Conservation (phyloP, 2,329 filamentous ascomycete species). For the Pseudogymnoascus sp. region DNA sequence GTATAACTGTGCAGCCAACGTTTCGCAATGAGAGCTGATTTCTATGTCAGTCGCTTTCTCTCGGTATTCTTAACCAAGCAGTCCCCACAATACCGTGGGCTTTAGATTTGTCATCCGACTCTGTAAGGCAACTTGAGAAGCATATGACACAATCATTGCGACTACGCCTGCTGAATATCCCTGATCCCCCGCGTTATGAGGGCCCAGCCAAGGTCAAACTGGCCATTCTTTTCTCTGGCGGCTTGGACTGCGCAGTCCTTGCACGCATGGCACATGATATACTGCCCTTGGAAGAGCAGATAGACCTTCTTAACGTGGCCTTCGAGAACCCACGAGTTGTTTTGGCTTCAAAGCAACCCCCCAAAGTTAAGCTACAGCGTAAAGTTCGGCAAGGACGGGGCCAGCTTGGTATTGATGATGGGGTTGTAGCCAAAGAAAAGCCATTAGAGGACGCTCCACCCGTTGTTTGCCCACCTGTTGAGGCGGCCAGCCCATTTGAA, state of each 20-base stretch:
- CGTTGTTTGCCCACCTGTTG: not conserved
- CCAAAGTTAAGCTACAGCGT: slow-evolving; percentile 20
- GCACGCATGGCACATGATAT: slow-evolving; percentile 74
- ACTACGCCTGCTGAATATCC: slow-evolving; percentile 57
- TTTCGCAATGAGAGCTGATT: slow-evolving; percentile 3
- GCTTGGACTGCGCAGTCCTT: slow-evolving; percentile 83
- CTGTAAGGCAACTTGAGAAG: slow-evolving; percentile 44
- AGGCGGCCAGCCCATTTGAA: slow-evolving; percentile 51
- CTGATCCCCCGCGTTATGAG: slow-evolving; percentile 39
- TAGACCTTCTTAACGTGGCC: slow-evolving; percentile 91
- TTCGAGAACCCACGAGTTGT: slow-evolving; percentile 85
- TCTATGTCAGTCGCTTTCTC: slow-evolving; percentile 11
- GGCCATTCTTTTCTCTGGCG: slow-evolving; percentile 86
- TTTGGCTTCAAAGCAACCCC: slow-evolving; percentile 39
- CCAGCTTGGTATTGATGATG: not conserved
- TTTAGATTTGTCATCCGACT: slow-evolving; percentile 35
- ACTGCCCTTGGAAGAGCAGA: slow-evolving; percentile 55
- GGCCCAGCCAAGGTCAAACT: slow-evolving; percentile 41
- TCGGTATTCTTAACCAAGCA: slow-evolving; percentile 27
- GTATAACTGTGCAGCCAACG: slow-evolving; percentile 11
- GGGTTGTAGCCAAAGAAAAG: not conserved
- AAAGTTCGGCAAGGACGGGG: slow-evolving; percentile 10
- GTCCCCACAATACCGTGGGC: slow-evolving; percentile 28
- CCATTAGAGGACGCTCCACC: not conserved
- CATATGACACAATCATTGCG: slow-evolving; percentile 53